Conservation (phyloP, 257 asterid species). For the Solanum peruvianum region DNA sequence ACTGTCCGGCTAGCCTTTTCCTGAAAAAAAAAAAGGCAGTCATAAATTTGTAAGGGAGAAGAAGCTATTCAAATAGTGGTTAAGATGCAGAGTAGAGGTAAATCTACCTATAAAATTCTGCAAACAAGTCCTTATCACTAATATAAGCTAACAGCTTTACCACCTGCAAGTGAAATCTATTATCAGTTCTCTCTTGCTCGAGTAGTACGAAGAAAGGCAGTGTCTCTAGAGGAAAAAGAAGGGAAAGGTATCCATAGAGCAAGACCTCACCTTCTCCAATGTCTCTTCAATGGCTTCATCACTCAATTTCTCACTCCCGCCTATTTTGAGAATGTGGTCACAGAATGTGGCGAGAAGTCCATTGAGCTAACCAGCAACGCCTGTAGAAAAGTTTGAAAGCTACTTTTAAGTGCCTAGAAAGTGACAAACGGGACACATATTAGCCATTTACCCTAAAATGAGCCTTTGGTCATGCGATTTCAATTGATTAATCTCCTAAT, state of each 20-base stretch:
- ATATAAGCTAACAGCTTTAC: too few species aligned
- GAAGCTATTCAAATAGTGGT: too few species aligned
- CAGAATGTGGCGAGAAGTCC: constrained; percentile 96
- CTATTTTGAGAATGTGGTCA: constrained; percentile 89
- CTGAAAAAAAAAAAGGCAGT: too few species aligned
- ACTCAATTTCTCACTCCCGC: constrained; percentile 94
- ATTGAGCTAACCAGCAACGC: constrained; percentile 77
- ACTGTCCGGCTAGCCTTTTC: too few species aligned
- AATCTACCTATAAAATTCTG: too few species aligned
- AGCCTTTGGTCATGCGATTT: too few species aligned
- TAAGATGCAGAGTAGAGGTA: too few species aligned
- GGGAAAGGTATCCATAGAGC: too few species aligned
- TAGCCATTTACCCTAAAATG: neutral
- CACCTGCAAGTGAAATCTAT: constrained; percentile 8
- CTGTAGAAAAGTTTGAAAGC: constrained; percentile 90
- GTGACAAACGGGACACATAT: neutral
- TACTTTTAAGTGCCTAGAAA: constrained; percentile 77
- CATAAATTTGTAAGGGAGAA: too few species aligned
- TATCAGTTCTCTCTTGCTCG: neutral
- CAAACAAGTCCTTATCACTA: too few species aligned
- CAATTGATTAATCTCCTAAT: too few species aligned
- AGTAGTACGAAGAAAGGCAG: neutral
- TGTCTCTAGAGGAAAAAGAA: neutral
- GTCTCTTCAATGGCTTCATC: constrained; percentile 48
- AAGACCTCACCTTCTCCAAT: neutral